These are phyloP conservation scores for Metarhizium sp. DNA, from an alignment of 2,329 filamentous ascomycete genomes.

Conservation along the genomic window DNA sequence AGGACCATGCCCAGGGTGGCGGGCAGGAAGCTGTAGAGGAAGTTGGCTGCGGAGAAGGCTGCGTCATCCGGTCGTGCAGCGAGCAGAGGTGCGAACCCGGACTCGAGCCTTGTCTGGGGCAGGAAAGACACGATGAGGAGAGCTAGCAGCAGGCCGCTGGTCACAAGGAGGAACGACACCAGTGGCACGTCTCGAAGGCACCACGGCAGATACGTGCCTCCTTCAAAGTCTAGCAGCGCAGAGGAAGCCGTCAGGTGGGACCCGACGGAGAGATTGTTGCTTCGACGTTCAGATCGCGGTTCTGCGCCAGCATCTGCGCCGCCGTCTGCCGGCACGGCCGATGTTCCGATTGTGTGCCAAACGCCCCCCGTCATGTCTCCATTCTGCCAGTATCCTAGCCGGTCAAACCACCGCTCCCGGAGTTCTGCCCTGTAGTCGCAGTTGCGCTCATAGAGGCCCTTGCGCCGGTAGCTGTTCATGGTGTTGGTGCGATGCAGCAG, in stretches of 20 bases:
- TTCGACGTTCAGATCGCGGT: conserved; percentile 6
- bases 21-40: conserved; percentile 73
- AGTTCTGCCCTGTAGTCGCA: conserved; percentile 44
- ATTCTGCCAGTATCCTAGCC: conserved; percentile 80
- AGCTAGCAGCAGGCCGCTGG: conserved; percentile 53
- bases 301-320: neutral
- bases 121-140: conserved; percentile 74
- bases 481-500: conserved; percentile 75
- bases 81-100: conserved; percentile 65
- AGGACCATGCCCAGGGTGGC: conserved; percentile 57
- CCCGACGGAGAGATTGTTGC: conserved; percentile 21
- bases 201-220: conserved; percentile 64
- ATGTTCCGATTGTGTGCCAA: conserved; percentile 68
- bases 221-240: conserved; percentile 13
- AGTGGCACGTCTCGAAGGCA: conserved; percentile 59
- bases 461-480: conserved; percentile 60
- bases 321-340: conserved; percentile 19
- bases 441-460: conserved; percentile 44
- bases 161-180: conserved; percentile 54
- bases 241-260: conserved; percentile 17
- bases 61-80: conserved; percentile 46
- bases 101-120: conserved; percentile 51
- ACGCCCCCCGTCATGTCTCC: conserved; percentile 56
- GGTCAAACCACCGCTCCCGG: conserved; percentile 50
- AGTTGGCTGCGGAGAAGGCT: conserved; percentile 80